These are phyloP conservation scores for Pascua guehoae DNA, from an alignment of 1,284 basidiomycete species.

Conservation along the genomic window DNA sequence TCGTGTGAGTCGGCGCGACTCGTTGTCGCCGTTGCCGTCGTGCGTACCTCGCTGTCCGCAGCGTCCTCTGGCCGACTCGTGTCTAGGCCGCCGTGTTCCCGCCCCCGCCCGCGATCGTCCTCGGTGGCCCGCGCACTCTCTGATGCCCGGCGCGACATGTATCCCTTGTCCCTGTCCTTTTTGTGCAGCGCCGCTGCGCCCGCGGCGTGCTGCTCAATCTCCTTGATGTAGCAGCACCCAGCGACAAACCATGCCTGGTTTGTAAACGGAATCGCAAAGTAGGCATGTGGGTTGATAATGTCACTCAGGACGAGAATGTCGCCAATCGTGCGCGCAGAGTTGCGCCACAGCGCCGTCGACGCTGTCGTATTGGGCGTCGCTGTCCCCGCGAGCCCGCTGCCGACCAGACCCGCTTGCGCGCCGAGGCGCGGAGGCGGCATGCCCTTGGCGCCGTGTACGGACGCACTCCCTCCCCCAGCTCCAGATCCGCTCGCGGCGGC, in stretches of 20 bases:
- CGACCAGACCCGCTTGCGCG: background rate
- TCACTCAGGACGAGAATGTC: slow-evolving; percentile 26
- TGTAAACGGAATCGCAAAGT: slow-evolving; percentile 21
- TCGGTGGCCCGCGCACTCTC: too few relatives aligned
- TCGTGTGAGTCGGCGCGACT: too few relatives aligned
- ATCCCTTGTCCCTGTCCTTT: background rate
- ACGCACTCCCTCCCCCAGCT: too few relatives aligned
- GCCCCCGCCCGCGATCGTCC: too few relatives aligned
- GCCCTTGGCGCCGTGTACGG: too few relatives aligned
- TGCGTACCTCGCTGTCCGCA: too few relatives aligned
- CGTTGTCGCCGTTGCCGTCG: too few relatives aligned
- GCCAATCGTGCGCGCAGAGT: slow-evolving; percentile 25
- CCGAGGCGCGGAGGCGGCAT: background rate
- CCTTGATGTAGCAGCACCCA: slow-evolving; percentile 28
- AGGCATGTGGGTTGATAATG: slow-evolving; percentile 22
- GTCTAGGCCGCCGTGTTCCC: too few relatives aligned
- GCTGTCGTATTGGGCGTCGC: slow-evolving; percentile 12
- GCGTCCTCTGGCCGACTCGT: too few relatives aligned
- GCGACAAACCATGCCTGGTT: slow-evolving; percentile 30
- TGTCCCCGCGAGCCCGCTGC: slow-evolving; percentile 8
- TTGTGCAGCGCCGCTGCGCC: background rate
- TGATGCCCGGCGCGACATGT: too few relatives aligned
- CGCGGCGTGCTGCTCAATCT: slow-evolving; percentile 4
- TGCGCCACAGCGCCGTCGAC: slow-evolving; percentile 20
- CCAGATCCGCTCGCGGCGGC: too few relatives aligned